Evolutionary conservation across 331 rosid genomes (phyloP).

Genomic region (Rhamnella rubrinervis): DNA sequence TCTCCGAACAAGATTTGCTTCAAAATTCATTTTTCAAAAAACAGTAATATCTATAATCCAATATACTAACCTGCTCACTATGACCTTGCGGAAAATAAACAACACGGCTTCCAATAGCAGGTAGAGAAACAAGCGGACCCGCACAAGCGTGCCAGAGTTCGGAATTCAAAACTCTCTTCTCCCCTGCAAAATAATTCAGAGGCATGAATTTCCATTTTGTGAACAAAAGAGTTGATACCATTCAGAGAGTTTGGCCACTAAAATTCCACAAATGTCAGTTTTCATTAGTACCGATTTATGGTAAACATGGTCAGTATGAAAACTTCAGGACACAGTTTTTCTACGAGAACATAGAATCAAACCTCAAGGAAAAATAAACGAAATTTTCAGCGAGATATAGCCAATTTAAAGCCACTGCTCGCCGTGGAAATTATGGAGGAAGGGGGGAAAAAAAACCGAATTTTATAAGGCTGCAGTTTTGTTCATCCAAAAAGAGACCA

Average conservation of each 20-base stretch:
- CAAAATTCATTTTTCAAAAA: constrained; percentile 4
- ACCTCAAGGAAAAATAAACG: constrained; percentile 10
- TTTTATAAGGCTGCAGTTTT: not conserved
- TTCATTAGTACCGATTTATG: not conserved
- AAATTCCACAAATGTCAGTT: not conserved
- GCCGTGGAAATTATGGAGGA: not conserved
- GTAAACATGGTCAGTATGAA: constrained; percentile 2
- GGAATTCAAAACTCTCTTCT: constrained; percentile 78
- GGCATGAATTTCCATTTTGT: not conserved
- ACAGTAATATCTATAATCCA: not conserved
- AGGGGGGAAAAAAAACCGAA: constrained; percentile 4
- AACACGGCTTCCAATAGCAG: constrained; percentile 84
- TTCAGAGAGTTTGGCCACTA: not conserved
- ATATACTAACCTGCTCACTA: constrained; percentile 79
- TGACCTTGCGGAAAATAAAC: constrained; percentile 98
- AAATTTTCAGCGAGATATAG: constrained; percentile 14
- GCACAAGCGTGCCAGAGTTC: constrained; percentile 99
- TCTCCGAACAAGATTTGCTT: constrained; percentile 10
- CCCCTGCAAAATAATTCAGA: constrained; percentile 58
- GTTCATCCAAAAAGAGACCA: not conserved
- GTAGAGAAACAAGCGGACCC: constrained; percentile 90
- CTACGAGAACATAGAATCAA: not conserved
- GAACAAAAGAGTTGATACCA: not conserved
- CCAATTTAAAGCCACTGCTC: constrained; percentile 19
- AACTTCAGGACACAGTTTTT: not conserved